A percentile compares a stretch with the other conserved stretches of the same genome.
These are phyloP conservation scores for Spizellomyces punctatus DNA, from an alignment of 192 early-diverging fungal genomes.

Conservation along the genomic window DNA sequence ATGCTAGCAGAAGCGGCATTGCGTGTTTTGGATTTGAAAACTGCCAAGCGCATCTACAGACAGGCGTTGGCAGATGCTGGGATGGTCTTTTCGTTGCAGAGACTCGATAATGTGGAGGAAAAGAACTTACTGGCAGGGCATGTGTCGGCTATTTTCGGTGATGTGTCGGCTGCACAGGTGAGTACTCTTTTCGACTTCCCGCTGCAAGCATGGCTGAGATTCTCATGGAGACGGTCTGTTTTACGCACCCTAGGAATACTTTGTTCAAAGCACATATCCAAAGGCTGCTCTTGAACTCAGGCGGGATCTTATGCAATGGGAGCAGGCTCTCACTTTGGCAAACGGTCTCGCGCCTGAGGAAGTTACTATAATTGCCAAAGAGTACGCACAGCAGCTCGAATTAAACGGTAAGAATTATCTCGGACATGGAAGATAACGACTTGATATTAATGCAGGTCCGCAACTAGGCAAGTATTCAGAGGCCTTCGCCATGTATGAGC, in stretches of 20 bases:
- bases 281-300: slow-evolving; percentile 49
- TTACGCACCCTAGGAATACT: slow-evolving; percentile 47
- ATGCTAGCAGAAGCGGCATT: slow-evolving; percentile 52
- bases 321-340: slow-evolving; percentile 52
- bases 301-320: slow-evolving; percentile 53
- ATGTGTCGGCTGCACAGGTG: slow-evolving; percentile 49
- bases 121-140: slow-evolving; percentile 47
- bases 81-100: slow-evolving; percentile 49
- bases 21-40: slow-evolving; percentile 41
- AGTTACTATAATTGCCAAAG: slow-evolving; percentile 49
- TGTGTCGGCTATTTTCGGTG: slow-evolving; percentile 47
- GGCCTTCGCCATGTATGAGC: slow-evolving; percentile 55
- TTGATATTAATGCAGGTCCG: too few species aligned
- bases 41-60: slow-evolving; percentile 54
- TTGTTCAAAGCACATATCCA: slow-evolving; percentile 47
- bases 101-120: slow-evolving; percentile 46
- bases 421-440: too few species aligned
- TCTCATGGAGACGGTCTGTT: neutral
- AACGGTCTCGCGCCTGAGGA: slow-evolving; percentile 45
- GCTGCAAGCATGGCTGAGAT: neutral
- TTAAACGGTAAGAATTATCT: slow-evolving; percentile 29
- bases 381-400: slow-evolving; percentile 57
- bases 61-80: slow-evolving; percentile 50
- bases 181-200: neutral
- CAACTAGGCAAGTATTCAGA: slow-evolving; percentile 44